Conservation (phyloP, 176 grass and related monocot species). For the Aegilops bicornis region DNA sequence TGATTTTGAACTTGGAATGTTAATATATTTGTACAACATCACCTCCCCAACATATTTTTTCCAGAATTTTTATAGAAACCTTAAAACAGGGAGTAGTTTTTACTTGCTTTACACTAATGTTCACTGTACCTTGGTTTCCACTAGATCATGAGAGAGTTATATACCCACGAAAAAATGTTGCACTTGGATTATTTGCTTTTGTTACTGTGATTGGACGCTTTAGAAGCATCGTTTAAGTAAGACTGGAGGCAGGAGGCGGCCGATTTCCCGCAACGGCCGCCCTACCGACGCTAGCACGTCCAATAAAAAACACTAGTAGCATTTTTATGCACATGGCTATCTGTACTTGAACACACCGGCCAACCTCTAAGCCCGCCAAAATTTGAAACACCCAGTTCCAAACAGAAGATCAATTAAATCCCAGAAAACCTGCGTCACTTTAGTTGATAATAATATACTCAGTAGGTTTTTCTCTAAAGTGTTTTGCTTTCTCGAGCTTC, state of each 20-base stretch:
- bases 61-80: no score
- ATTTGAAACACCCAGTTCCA: constrained; percentile 44
- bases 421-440: constrained; percentile 41
- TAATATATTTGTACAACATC: no score
- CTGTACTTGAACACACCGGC: background rate
- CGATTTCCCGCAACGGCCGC: background rate
- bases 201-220: no score
- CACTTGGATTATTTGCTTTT: no score
- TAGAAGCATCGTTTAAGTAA: background rate
- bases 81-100: no score
- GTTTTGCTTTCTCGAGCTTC: constrained; percentile 41
- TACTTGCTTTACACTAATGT: no score
- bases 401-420: constrained; percentile 40
- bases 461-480: constrained; percentile 33
- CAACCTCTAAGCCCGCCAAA: constrained; percentile 46
- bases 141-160: no score
- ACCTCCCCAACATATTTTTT: no score
- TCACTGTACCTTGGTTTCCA: no score
- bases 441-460: constrained; percentile 31
- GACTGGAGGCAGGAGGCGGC: background rate
- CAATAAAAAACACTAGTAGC: background rate
- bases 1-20: no score
- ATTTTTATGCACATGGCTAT: background rate
- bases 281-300: background rate
- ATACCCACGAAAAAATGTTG: no score